Conservation (phyloP, 805 yeast species). For the Clavispora santaluciae region DNA sequence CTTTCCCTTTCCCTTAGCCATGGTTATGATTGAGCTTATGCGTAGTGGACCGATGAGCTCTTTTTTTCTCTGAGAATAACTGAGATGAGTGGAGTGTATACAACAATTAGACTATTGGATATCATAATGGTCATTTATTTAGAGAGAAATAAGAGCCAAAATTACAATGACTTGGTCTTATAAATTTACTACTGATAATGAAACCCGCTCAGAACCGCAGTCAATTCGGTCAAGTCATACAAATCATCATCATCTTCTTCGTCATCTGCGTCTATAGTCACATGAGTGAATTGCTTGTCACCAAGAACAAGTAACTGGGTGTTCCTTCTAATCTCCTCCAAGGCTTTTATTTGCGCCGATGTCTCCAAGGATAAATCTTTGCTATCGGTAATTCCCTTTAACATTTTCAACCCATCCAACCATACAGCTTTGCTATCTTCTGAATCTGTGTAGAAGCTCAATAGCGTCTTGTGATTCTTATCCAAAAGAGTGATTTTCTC, state of each 20-base stretch:
- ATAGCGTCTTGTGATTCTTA: conserved; percentile 36
- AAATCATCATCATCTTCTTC: conserved; percentile 26
- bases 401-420: conserved; percentile 69
- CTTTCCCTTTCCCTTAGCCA: conserved; percentile 12
- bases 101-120: background rate
- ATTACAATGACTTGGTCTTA: background rate
- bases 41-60: background rate
- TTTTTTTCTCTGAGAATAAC: background rate
- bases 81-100: background rate
- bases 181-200: conserved; percentile 9
- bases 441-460: conserved; percentile 67
- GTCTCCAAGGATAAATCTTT: conserved; percentile 36
- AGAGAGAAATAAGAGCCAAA: background rate
- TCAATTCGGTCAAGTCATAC: conserved; percentile 25
- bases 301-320: conserved; percentile 38
- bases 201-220: conserved; percentile 20
- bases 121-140: background rate
- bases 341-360: conserved; percentile 28
- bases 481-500: conserved; percentile 51
- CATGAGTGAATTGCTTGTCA: conserved; percentile 14
- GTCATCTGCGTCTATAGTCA: conserved; percentile 17
- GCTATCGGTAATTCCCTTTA: conserved; percentile 28
- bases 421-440: conserved; percentile 64
- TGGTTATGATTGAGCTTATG: conserved; percentile 1
- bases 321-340: conserved; percentile 34